Evolutionary conservation across 2,329 filamentous ascomycete genomes (phyloP).

Genomic region (Coniosporium tulheliwenetii): DNA sequence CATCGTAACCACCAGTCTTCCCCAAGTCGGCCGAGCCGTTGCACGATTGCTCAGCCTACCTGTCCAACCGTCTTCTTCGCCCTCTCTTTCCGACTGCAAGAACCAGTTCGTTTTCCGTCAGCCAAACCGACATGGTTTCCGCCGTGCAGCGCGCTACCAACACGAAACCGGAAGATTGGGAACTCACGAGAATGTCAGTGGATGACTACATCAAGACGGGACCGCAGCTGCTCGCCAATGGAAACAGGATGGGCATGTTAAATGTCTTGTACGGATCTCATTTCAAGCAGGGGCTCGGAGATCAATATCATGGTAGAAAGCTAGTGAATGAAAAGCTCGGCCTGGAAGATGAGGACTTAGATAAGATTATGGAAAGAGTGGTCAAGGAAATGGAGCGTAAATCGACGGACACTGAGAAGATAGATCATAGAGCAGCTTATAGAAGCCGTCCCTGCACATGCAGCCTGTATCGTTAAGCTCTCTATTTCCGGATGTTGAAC

Average conservation of each 20-base stretch:
- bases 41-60: conserved; percentile 18
- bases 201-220: conserved; percentile 27
- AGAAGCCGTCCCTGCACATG: no score
- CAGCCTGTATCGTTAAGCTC: no score
- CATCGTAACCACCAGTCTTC: conserved; percentile 17
- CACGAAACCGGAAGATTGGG: conserved; percentile 20
- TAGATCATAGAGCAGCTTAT: no score
- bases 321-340: conserved; percentile 39
- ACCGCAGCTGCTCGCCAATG: conserved; percentile 25
- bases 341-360: conserved; percentile 41
- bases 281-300: conserved; percentile 27
- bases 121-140: conserved; percentile 20
- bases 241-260: conserved; percentile 28
- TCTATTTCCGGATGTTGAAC: no score
- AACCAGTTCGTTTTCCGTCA: conserved; percentile 20
- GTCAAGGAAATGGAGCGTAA: no score
- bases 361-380: conserved; percentile 19
- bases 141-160: conserved; percentile 16
- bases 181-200: conserved; percentile 8
- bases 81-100: conserved; percentile 10
- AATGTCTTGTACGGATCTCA: conserved; percentile 38
- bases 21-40: conserved; percentile 15
- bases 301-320: conserved; percentile 21
- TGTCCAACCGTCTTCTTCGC: conserved; percentile 6
- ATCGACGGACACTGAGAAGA: no score